Base-by-base conservation (phyloP, 331 rosid species). In the Phaseolus coccineus region DNA sequence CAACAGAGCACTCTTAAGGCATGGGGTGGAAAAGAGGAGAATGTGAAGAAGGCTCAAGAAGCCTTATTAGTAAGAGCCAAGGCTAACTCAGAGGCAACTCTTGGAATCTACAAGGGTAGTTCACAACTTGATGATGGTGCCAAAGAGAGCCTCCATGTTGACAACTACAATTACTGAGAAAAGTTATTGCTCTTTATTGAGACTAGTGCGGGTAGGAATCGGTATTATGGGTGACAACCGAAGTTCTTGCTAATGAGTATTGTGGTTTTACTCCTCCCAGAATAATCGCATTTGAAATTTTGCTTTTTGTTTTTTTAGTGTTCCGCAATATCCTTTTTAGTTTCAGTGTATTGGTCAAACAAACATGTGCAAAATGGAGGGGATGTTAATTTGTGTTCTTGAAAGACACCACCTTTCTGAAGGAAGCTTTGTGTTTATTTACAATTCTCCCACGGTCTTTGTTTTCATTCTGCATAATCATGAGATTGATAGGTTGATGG, bases 1-100 rank as follows among this genome's bases (percentile, higher is more conserved):
- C 98, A 91, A 76, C 91, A 86, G 79, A 93, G 98, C 79, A 93
- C 98, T 13, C 94, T 93, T 3, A 93, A 91, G 84, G 84, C 87
- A 16, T 84, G 84, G 87, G 46, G 59, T 62, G 87, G 87, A 44
- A 84, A 75, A 57, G 81, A 77, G 15, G 95, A 83, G 52, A 89
- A 91, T 66, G 77, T 93, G 75, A 55, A 68, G 55, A 83, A 83
- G 77, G 98, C 98, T 3, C 92, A 90, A 83, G 90, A 76, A 9
- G 97, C 98, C 14, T 74, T 93, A 6, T 81, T 93, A 15, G 80
- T 91, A 42, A 88, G 98, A 83, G 88, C 89, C 80, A 93, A 93
- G 91, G 97, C 95, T 9, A 93, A 93, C 82, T 93, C 97, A 0
- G 97, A 91, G 65, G 98, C 98, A 10, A 93, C 97, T 0, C 87